Evolutionary conservation across 805 yeast genomes (phyloP).

Genomic region (Hanseniaspora valbyensis): DNA sequence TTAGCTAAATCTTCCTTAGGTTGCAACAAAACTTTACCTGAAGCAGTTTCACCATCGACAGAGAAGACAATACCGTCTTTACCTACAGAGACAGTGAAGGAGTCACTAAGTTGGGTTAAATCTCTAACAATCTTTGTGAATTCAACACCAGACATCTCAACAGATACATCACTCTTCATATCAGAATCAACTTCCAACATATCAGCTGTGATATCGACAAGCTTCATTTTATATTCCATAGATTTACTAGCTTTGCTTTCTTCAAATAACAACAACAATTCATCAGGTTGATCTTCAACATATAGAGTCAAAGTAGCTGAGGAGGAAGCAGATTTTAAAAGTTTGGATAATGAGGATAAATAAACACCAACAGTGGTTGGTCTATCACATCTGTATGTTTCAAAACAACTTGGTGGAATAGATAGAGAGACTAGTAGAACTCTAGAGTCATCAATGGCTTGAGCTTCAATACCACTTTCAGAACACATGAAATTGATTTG

Average conservation of each 20-base stretch:
- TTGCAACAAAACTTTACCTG: constrained; percentile 75
- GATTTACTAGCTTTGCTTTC: constrained; percentile 84
- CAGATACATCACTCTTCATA: constrained; percentile 75
- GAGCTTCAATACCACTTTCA: constrained; percentile 88
- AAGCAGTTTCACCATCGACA: constrained; percentile 85
- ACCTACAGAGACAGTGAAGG: constrained; percentile 72
- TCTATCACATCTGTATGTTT: constrained; percentile 90
- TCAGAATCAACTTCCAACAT: constrained; percentile 78
- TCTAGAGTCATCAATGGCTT: constrained; percentile 96
- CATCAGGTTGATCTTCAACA: constrained; percentile 82
- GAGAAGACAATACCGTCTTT: constrained; percentile 85
- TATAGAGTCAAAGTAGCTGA: constrained; percentile 77
- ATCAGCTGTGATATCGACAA: constrained; percentile 95
- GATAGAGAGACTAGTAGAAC: constrained; percentile 80
- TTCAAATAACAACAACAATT: constrained; percentile 72
- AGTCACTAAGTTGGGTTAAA: constrained; percentile 74
- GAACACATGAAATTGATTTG: constrained; percentile 94
- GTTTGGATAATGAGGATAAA: constrained; percentile 73
- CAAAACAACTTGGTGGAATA: constrained; percentile 79
- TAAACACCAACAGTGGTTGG: constrained; percentile 86
- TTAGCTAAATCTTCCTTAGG: constrained; percentile 73
- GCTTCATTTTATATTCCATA: constrained; percentile 78
- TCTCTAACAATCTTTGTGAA: constrained; percentile 86
- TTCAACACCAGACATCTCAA: constrained; percentile 79
- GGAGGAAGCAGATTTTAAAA: constrained; percentile 82